These are phyloP conservation scores for Bertia moriformis DNA, from an alignment of 2,329 filamentous ascomycete species.

Conservation along the genomic window DNA sequence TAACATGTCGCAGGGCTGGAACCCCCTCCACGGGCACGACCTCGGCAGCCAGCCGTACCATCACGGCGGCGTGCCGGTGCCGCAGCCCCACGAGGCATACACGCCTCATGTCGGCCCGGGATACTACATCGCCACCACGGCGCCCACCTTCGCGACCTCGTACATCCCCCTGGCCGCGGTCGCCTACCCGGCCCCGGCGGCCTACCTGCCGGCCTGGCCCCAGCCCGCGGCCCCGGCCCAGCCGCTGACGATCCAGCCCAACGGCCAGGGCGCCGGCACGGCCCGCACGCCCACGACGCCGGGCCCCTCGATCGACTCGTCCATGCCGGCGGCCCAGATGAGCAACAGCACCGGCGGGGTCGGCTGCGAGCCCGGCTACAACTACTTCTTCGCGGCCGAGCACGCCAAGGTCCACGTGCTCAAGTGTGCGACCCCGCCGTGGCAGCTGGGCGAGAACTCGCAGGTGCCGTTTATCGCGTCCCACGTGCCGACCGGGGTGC, in stretches of 20 bases:
- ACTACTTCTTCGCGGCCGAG: constrained; percentile 42
- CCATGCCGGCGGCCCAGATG: constrained; percentile 36
- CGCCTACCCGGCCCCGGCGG: constrained; percentile 1
- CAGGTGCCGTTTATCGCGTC: constrained; percentile 30
- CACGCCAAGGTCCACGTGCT: constrained; percentile 47
- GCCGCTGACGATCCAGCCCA: constrained; percentile 16
- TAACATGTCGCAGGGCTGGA: too few relatives aligned
- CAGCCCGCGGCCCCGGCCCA: background rate
- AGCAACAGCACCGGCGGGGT: constrained; percentile 40
- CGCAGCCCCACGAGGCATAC: too few relatives aligned
- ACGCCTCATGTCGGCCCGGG: too few relatives aligned
- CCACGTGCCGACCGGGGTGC: constrained; percentile 35
- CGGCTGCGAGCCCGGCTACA: constrained; percentile 46
- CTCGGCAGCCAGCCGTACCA: too few relatives aligned
- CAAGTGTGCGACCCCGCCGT: constrained; percentile 32
- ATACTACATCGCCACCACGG: constrained; percentile 7
- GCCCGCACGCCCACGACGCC: constrained; percentile 23
- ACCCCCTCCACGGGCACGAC: too few relatives aligned
- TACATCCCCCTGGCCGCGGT: background rate
- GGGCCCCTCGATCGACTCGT: constrained; percentile 23
- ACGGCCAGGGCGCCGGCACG: constrained; percentile 16
- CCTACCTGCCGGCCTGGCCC: constrained; percentile 2
- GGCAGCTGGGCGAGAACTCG: constrained; percentile 28
- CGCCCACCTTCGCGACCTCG: constrained; percentile 10
- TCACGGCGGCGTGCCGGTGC: too few relatives aligned